phyloP scores from a whole-genome alignment of 179 eudicot species.

The Carnegiea gigantea region DNA sequence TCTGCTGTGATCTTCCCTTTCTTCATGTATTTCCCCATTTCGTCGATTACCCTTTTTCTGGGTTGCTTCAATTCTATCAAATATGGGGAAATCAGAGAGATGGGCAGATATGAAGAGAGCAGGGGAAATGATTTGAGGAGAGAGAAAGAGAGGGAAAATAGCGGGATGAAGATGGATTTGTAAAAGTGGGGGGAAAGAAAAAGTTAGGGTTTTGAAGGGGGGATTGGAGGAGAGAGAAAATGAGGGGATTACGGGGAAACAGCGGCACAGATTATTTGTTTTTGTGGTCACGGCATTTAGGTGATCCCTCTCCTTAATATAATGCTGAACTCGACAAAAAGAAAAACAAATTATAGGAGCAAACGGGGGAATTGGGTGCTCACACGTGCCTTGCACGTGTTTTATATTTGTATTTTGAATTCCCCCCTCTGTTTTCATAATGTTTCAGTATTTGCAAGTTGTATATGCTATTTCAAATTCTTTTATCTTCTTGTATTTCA shows the following conservation, averaged over 20 bases:
- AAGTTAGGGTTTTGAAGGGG: background rate
- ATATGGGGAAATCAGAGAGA: background rate
- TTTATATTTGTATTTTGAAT: background rate
- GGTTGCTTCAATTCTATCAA: background rate
- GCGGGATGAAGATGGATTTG: conserved; percentile 26
- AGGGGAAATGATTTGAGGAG: conserved; percentile 3
- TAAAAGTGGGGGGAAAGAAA: conserved; percentile 27
- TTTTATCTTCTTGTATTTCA: background rate
- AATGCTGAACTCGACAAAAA: background rate
- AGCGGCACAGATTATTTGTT: conserved; percentile 32
- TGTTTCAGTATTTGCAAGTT: background rate
- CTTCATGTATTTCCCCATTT: conserved; percentile 80
- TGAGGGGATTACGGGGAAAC: conserved; percentile 30
- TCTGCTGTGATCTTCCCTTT: conserved; percentile 64
- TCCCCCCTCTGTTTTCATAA: background rate
- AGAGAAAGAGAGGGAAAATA: conserved; percentile 11
- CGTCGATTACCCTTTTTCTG: background rate
- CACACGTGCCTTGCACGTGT: conserved; percentile 17
- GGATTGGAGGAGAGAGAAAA: background rate
- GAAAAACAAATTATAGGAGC: background rate
- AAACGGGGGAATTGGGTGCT: background rate
- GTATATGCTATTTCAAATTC: background rate
- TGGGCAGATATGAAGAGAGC: background rate
- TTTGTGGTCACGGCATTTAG: conserved; percentile 21
- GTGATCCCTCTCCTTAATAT: conserved; percentile 1